Evolutionary conservation across 805 yeast genomes (phyloP).

Genomic region (Debaryomyces maramus): DNA sequence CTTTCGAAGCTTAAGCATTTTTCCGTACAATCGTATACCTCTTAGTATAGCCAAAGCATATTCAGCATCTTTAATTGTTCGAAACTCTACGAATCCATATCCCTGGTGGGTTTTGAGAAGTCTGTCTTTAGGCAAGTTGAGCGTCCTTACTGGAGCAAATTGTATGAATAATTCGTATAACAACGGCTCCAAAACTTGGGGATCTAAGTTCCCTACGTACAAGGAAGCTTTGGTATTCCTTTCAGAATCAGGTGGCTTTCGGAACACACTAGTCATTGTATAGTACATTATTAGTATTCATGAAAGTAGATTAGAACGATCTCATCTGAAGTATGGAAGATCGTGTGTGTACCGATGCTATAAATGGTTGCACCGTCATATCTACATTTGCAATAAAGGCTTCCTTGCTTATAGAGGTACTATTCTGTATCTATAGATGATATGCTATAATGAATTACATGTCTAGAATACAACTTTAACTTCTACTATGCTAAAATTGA

Average conservation of each 20-base stretch:
- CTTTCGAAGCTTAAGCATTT: constrained; percentile 57
- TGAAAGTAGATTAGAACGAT: too few species aligned
- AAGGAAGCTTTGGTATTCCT: constrained; percentile 63
- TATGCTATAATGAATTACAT: too few species aligned
- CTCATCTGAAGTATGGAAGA: too few species aligned
- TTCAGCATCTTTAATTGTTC: constrained; percentile 58
- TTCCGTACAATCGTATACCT: constrained; percentile 62
- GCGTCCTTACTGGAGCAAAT: constrained; percentile 70
- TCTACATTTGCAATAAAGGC: too few species aligned
- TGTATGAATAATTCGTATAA: constrained; percentile 83
- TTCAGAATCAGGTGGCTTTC: constrained; percentile 42
- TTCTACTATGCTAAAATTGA: too few species aligned
- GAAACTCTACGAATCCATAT: constrained; percentile 81
- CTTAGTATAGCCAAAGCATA: constrained; percentile 63
- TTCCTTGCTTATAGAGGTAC: too few species aligned
- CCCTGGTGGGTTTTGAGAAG: constrained; percentile 75
- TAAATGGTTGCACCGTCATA: too few species aligned
- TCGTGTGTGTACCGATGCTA: too few species aligned
- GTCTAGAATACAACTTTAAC: too few species aligned
- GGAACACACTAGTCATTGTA: constrained; percentile 34
- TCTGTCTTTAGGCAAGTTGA: constrained; percentile 80
- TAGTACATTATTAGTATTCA: too few species aligned
- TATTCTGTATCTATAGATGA: too few species aligned
- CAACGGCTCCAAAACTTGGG: constrained; percentile 66
- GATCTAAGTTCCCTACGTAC: constrained; percentile 82